Percentiles rank a stretch among this genome's conserved stretches.
Evolutionary conservation across 139 green algal genomes (phyloP).

Genomic region (Pseudopediastrum boryanum): DNA sequence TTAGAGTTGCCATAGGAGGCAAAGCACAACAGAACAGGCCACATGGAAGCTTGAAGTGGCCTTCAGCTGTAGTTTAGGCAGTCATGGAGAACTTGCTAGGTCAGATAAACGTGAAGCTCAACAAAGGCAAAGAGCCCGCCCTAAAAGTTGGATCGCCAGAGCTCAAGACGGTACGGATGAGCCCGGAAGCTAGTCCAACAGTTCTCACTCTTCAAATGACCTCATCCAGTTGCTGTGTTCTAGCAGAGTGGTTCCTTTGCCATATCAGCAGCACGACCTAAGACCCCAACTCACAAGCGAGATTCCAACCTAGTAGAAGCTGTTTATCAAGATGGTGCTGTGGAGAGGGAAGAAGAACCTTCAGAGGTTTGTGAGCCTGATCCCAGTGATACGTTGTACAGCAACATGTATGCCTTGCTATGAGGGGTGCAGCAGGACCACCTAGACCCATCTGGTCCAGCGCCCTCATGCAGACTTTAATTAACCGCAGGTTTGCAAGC

Average conservation of each 20-base stretch:
- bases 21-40: too few species aligned
- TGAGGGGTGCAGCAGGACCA: neutral
- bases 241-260: neutral
- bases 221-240: neutral
- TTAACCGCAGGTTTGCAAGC: slow-evolving; percentile 17
- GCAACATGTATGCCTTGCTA: neutral
- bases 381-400: slow-evolving; percentile 2
- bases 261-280: neutral
- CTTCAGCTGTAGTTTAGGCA: too few species aligned
- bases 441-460: neutral
- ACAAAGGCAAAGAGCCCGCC: slow-evolving; percentile 2
- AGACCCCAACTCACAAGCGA: neutral
- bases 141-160: neutral
- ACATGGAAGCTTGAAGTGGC: too few species aligned
- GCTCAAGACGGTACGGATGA: neutral
- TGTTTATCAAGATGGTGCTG: too few species aligned
- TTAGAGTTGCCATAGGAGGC: too few species aligned
- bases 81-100: slow-evolving; percentile 32
- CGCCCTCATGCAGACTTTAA: neutral
- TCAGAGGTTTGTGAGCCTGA: neutral
- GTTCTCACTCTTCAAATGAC: neutral
- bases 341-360: too few species aligned
- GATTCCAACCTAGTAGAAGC: too few species aligned
- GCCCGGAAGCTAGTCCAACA: neutral
- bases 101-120: slow-evolving; percentile 31